A percentile compares a stretch with the other conserved stretches of the same genome.
phyloP scores from a whole-genome alignment of 805 yeast species.

The Lachancea quebecensis region DNA sequence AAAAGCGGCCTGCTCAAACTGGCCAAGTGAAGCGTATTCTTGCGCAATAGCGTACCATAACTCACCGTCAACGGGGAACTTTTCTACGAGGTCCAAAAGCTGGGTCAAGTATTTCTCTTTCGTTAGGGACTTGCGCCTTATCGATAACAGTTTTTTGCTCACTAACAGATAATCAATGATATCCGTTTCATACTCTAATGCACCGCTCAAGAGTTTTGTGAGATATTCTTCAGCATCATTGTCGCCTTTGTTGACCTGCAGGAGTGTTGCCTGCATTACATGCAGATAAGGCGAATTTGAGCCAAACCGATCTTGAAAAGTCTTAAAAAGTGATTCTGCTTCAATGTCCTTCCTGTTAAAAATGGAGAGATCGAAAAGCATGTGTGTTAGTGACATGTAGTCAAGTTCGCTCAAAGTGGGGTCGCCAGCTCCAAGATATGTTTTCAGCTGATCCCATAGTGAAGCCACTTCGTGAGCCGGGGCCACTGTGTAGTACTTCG shows the following conservation, averaged over 20 bases:
- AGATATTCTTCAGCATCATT: conserved; percentile 38
- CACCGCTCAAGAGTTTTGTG: conserved; percentile 41
- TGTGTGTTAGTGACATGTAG: conserved; percentile 56
- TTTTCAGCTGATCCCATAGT: conserved; percentile 35
- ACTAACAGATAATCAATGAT: conserved; percentile 24
- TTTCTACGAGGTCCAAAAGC: conserved; percentile 21
- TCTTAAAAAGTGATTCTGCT: conserved; percentile 60
- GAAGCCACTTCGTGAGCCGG: conserved; percentile 37
- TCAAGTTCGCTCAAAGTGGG: conserved; percentile 31
- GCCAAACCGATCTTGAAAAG: conserved; percentile 61
- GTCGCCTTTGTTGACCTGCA: conserved; percentile 23
- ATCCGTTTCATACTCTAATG: conserved; percentile 45
- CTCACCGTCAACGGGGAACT: conserved; percentile 63
- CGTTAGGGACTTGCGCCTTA: conserved; percentile 14
- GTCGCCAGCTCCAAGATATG: conserved; percentile 20
- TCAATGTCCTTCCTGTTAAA: conserved; percentile 58
- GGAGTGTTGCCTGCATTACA: conserved; percentile 26
- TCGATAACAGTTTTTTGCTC: conserved; percentile 24
- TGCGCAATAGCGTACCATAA: conserved; percentile 74
- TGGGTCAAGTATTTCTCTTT: conserved; percentile 15
- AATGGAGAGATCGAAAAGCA: conserved; percentile 62
- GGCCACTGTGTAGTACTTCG: conserved; percentile 45
- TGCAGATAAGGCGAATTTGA: conserved; percentile 34
- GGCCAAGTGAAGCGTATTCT: conserved; percentile 53
- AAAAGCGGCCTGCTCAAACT: conserved; percentile 59